Percentiles rank a stretch among this genome's conserved stretches.
phyloP scores from a whole-genome alignment of 106 monocot species.

The Xerophyta viscosa region DNA sequence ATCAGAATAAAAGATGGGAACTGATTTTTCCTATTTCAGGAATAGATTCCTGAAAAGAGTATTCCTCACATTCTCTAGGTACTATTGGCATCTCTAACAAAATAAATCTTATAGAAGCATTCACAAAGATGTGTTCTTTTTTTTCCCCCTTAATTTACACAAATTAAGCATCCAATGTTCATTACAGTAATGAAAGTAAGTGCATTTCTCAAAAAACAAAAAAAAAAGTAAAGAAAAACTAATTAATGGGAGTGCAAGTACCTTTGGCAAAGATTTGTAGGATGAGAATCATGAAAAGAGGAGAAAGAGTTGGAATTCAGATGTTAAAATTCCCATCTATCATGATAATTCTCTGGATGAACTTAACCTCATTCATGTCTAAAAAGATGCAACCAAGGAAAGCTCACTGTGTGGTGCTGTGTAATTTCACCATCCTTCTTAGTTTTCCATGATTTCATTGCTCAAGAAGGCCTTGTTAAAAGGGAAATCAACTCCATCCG shows the following conservation, averaged over 20 bases:
- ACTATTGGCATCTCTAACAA: conserved; percentile 9
- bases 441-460: conserved; percentile 24
- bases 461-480: conserved; percentile 17
- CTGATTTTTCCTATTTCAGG: conserved; percentile 7
- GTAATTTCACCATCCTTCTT: conserved; percentile 4
- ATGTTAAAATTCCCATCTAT: conserved; percentile 2
- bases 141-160: too few relatives aligned
- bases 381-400: conserved; percentile 27
- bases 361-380: conserved; percentile 14
- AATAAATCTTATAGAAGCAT: too few relatives aligned
- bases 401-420: not conserved
- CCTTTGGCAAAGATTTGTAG: conserved; percentile 1
- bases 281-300: conserved; percentile 10
- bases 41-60: conserved; percentile 17
- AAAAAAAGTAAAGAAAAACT: not conserved
- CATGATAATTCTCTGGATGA: conserved; percentile 4
- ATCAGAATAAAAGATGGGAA: conserved; percentile 25
- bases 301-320: not conserved
- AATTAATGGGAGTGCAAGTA: conserved; percentile 12
- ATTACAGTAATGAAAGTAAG: conserved; percentile 3
- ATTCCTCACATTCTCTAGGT: conserved; percentile 1
- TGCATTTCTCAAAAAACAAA: too few relatives aligned
- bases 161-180: not conserved
- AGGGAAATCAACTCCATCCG: not conserved
- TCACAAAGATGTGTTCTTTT: too few relatives aligned